Evolutionary conservation across 148 eudicot genomes (phyloP).

Genomic region (Camellia lanceoleosa): DNA sequence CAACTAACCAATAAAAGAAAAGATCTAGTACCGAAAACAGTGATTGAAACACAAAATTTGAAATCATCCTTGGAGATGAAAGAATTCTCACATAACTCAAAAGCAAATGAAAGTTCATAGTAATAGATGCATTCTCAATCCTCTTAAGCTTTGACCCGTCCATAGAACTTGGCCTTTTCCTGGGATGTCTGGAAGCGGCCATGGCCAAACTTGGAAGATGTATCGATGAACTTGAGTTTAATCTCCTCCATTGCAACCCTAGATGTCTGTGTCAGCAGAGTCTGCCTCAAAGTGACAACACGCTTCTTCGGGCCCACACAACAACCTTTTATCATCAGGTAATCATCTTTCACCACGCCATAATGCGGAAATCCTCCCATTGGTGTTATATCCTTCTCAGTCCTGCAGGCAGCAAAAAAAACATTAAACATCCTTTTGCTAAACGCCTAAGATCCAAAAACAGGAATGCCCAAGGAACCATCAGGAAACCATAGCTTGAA

Average conservation of each 20-base stretch:
- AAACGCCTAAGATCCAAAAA: too few species aligned
- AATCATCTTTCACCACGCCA: conserved; percentile 46
- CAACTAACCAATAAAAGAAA: background rate
- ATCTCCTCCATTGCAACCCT: conserved; percentile 41
- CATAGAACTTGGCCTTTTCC: conserved; percentile 41
- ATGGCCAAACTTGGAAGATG: conserved; percentile 49
- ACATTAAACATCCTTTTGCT: too few species aligned
- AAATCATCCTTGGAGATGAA: background rate
- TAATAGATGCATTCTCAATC: too few species aligned
- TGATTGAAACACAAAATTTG: background rate
- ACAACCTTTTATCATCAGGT: conserved; percentile 48
- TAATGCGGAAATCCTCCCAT: conserved; percentile 51
- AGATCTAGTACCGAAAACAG: too few species aligned
- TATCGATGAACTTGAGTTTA: conserved; percentile 42
- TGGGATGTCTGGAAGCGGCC: conserved; percentile 45
- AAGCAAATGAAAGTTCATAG: background rate
- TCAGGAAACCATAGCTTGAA: background rate
- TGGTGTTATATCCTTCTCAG: conserved; percentile 52
- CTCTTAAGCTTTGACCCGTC: conserved; percentile 29
- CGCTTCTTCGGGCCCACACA: conserved; percentile 48
- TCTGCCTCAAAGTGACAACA: conserved; percentile 48
- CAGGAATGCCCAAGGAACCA: background rate
- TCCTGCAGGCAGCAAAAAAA: conserved; percentile 18
- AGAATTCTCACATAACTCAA: background rate
- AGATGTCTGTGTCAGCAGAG: conserved; percentile 38